phyloP scores from a whole-genome alignment of 2,329 filamentous ascomycete species.

The Monosporascus ibericus region DNA sequence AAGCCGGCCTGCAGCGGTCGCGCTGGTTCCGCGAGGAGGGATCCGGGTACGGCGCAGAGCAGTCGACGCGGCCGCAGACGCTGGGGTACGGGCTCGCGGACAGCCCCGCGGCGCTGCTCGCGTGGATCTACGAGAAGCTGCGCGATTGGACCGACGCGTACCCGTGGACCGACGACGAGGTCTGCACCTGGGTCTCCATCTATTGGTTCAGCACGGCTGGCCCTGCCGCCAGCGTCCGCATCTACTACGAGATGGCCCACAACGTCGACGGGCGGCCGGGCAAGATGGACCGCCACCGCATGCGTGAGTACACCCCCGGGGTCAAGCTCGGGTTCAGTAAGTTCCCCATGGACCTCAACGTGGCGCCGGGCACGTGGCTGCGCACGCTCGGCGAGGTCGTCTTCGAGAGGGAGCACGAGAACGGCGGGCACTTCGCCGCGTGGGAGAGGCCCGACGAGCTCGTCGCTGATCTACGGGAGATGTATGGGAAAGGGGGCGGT shows the following conservation, averaged over 20 bases:
- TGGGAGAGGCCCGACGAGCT: constrained; percentile 50
- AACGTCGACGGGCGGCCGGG: constrained; percentile 16
- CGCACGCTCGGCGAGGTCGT: constrained; percentile 56
- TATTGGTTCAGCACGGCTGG: constrained; percentile 68
- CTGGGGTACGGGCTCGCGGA: constrained; percentile 64
- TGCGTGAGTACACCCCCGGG: constrained; percentile 23
- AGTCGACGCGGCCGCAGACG: constrained; percentile 67
- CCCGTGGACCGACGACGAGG: constrained; percentile 69
- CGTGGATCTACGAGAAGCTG: constrained; percentile 79
- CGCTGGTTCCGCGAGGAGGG: constrained; percentile 54
- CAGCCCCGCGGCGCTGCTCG: constrained; percentile 62
- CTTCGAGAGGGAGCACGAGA: constrained; percentile 42
- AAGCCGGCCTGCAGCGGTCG: constrained; percentile 43
- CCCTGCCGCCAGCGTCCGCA: constrained; percentile 57
- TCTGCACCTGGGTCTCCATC: constrained; percentile 67
- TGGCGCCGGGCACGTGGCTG: constrained; percentile 50
- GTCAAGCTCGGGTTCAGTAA: constrained; percentile 40
- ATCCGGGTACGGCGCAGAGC: constrained; percentile 51
- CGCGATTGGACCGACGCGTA: constrained; percentile 71
- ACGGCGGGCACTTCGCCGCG: constrained; percentile 57
- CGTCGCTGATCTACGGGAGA: constrained; percentile 45
- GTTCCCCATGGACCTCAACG: constrained; percentile 52
- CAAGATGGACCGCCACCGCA: constrained; percentile 9
- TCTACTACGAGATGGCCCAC: constrained; percentile 65
- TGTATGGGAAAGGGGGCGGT: constrained; percentile 50